A percentile compares a stretch with the other conserved stretches of the same genome.
Evolutionary conservation across 331 rosid genomes (phyloP).

Genomic region (Acacia concinna): DNA sequence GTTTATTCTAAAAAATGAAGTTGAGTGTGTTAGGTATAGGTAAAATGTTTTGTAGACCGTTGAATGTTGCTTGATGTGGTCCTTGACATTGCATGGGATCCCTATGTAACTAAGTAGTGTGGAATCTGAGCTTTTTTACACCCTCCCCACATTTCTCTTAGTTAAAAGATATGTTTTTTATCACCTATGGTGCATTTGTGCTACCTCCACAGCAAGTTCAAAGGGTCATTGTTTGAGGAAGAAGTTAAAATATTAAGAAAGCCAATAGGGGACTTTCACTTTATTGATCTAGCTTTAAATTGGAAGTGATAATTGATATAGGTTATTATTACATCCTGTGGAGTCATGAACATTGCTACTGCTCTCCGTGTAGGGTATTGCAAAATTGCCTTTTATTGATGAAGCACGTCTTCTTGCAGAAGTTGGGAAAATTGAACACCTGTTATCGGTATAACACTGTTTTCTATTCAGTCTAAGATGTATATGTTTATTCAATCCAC

Average conservation of each 20-base stretch:
- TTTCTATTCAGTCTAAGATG: conserved; percentile 5
- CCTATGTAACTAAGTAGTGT: background rate
- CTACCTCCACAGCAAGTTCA: background rate
- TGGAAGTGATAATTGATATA: background rate
- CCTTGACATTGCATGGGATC: background rate
- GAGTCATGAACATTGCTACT: conserved; percentile 22
- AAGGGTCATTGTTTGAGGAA: background rate
- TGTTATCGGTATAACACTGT: conserved; percentile 61
- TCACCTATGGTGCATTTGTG: background rate
- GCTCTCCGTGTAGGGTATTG: conserved; percentile 70
- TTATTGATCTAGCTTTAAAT: background rate
- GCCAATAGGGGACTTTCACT: background rate
- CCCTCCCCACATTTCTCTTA: background rate
- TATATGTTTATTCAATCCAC: background rate
- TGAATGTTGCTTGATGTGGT: background rate
- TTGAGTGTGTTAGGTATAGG: background rate
- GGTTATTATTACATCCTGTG: background rate
- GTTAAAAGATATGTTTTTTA: background rate
- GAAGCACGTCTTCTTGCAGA: conserved; percentile 86
- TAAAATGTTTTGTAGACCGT: background rate
- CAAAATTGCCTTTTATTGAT: conserved; percentile 96
- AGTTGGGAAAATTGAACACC: conserved; percentile 67
- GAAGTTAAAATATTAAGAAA: background rate
- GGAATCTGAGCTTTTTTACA: background rate
- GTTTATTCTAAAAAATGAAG: conserved; percentile 11